These are phyloP conservation scores for Cutaneotrichosporon spelunceum DNA, from an alignment of 1,284 basidiomycete species.

Conservation along the genomic window DNA sequence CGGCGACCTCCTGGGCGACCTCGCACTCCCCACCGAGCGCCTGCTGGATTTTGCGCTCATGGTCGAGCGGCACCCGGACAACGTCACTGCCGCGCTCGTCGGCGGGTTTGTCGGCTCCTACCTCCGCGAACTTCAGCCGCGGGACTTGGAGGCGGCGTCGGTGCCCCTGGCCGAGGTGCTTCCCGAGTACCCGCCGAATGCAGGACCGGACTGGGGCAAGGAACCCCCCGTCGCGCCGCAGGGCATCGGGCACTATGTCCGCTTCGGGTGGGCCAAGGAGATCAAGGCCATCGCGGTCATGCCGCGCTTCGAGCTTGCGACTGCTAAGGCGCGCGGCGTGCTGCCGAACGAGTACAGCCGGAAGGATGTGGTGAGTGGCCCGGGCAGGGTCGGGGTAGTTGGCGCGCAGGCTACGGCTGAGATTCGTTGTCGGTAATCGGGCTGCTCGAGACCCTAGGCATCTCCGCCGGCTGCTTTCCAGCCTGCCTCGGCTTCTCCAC, in stretches of 20 bases:
- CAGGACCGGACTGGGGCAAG: constrained; percentile 82
- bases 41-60: constrained; percentile 95
- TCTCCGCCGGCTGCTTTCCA: no score
- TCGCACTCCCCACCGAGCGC: constrained; percentile 67
- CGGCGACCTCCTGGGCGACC: constrained; percentile 74
- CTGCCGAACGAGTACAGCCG: constrained; percentile 79
- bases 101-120: constrained; percentile 99
- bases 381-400: no score
- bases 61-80: constrained; percentile 99
- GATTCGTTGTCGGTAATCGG: background rate
- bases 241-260: constrained; percentile 92
- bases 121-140: constrained; percentile 72
- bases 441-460: no score
- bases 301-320: constrained; percentile 93
- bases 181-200: constrained; percentile 92
- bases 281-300: constrained; percentile 95
- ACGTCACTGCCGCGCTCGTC: constrained; percentile 94
- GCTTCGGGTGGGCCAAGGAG: constrained; percentile 79
- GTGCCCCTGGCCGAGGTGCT: constrained; percentile 95
- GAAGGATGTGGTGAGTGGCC: constrained; percentile 83
- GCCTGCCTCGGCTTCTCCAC: background rate
- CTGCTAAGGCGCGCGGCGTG: constrained; percentile 87
- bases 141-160: constrained; percentile 72
- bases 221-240: constrained; percentile 81
- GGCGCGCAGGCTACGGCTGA: background rate